Percentiles rank a stretch among this genome's conserved stretches.
phyloP scores from a whole-genome alignment of 768 basidiomycete species.

The Mycena galericulata region DNA sequence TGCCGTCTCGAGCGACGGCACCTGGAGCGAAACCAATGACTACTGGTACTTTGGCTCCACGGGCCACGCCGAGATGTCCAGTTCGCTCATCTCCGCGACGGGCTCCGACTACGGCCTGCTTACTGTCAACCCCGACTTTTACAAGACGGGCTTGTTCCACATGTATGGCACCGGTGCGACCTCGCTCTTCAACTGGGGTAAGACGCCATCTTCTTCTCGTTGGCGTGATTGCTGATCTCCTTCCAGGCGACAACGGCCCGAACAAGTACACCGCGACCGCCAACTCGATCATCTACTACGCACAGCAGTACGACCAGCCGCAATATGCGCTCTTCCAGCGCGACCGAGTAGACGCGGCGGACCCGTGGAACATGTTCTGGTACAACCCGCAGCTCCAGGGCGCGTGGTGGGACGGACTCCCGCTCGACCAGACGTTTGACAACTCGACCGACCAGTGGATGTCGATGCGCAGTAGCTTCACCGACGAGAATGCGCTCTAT shows the following conservation, averaged over 20 bases:
- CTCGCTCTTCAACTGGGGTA: conserved; percentile 77
- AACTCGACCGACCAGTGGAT: conserved; percentile 84
- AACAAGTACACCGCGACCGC: conserved; percentile 97
- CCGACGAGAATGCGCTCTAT: conserved; percentile 84
- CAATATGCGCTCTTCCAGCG: conserved; percentile 90
- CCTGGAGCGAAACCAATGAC: conserved; percentile 91
- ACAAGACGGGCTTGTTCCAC: conserved; percentile 85
- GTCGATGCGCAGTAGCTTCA: conserved; percentile 94
- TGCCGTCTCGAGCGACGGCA: conserved; percentile 77
- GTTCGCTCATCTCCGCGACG: conserved; percentile 85
- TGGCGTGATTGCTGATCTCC: background rate
- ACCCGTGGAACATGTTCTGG: conserved; percentile 93
- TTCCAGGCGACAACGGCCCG: conserved; percentile 45
- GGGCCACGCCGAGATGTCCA: conserved; percentile 89
- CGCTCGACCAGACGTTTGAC: conserved; percentile 88
- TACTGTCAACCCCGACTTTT: conserved; percentile 75
- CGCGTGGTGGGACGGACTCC: conserved; percentile 90
- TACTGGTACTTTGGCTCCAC: conserved; percentile 96
- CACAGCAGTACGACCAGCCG: conserved; percentile 74
- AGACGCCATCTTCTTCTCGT: conserved; percentile 41
- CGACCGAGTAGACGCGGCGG: conserved; percentile 84
- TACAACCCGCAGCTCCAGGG: conserved; percentile 71
- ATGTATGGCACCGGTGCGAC: conserved; percentile 89
- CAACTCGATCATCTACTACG: conserved; percentile 88
- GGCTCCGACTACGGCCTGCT: conserved; percentile 86